These are phyloP conservation scores for Euryodendron excelsum DNA, from an alignment of 148 eudicot species.

Conservation along the genomic window DNA sequence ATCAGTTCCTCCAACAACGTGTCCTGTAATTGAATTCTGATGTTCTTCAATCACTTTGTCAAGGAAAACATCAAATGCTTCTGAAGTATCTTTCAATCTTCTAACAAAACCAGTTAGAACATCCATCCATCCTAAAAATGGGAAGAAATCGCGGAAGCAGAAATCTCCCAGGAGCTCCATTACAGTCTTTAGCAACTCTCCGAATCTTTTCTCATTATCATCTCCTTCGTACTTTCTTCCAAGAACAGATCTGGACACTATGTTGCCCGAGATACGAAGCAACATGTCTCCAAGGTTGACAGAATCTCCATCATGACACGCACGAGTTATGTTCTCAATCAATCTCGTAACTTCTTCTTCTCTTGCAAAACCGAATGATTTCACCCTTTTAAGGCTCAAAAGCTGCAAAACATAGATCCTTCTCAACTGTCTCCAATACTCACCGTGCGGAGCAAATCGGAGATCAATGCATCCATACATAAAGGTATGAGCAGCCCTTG, in stretches of 20 bases:
- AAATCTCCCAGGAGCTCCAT: too few species aligned
- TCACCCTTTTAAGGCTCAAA: too few species aligned
- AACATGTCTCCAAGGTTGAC: not conserved
- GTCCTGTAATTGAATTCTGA: not conserved
- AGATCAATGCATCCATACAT: not conserved
- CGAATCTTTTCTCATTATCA: not conserved
- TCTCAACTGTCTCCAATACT: conserved; percentile 1
- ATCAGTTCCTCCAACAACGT: conserved; percentile 14
- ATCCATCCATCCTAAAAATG: too few species aligned
- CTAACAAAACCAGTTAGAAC: too few species aligned
- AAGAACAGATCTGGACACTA: not conserved
- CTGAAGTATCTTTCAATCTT: not conserved
- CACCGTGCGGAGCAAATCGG: not conserved
- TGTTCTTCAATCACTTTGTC: not conserved
- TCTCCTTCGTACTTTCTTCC: not conserved
- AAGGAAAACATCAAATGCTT: conserved; percentile 4
- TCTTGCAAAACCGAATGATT: not conserved
- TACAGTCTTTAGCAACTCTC: too few species aligned
- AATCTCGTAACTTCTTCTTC: not conserved
- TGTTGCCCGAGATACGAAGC: not conserved
- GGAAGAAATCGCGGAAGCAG: too few species aligned
- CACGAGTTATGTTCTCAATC: not conserved
- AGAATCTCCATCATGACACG: not conserved
- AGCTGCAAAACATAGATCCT: not conserved
- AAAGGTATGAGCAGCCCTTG: not conserved